These are phyloP conservation scores for Glaciozyma antarctica DNA, from an alignment of 768 basidiomycete species.

Conservation along the genomic window DNA sequence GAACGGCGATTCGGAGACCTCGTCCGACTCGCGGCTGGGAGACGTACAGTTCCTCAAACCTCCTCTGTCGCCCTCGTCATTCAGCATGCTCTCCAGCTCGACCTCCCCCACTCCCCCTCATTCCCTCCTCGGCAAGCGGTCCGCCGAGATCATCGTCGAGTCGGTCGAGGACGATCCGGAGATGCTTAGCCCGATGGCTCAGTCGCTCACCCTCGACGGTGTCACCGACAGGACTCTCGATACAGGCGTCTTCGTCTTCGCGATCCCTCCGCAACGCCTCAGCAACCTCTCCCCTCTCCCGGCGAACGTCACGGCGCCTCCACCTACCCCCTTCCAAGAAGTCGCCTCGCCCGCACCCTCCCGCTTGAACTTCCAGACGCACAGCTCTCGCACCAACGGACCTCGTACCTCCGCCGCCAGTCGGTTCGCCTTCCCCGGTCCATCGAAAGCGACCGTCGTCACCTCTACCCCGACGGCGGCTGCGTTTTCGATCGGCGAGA, in stretches of 20 bases:
- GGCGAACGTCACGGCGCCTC: neutral
- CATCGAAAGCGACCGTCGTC: neutral
- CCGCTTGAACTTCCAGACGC: neutral
- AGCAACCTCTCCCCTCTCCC: neutral
- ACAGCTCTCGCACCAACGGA: neutral
- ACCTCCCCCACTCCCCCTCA: slow-evolving; percentile 3
- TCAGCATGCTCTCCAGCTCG: neutral
- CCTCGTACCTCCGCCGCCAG: neutral
- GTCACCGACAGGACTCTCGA: too few species aligned
- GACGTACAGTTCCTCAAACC: slow-evolving; percentile 20
- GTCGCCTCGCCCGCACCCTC: neutral
- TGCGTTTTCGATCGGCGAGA: neutral
- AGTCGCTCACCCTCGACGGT: neutral
- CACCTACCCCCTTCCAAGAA: neutral
- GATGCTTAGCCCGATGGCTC: neutral
- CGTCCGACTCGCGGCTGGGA: slow-evolving; percentile 15
- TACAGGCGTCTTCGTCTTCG: neutral
- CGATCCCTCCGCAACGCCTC: neutral
- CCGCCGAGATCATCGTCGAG: slow-evolving; percentile 3
- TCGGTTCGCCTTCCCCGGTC: neutral
- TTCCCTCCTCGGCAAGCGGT: neutral
- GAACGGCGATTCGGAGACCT: neutral
- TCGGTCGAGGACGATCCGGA: neutral
- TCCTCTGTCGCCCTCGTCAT: slow-evolving; percentile 11
- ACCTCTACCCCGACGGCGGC: neutral